Evolutionary conservation across 805 yeast species (phyloP).

Genomic region (Maudiozyma saulgeensis): DNA sequence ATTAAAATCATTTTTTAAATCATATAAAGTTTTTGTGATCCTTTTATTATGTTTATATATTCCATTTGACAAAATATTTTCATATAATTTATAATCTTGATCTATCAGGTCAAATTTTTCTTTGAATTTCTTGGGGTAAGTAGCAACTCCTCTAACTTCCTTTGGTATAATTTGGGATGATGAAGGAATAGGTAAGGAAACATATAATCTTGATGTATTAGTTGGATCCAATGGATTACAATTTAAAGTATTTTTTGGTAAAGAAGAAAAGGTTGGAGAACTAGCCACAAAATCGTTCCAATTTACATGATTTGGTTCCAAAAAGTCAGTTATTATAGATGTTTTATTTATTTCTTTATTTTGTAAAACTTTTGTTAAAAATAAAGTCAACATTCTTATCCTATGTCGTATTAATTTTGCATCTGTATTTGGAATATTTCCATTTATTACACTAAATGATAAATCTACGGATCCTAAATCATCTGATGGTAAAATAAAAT

Average conservation of each 20-base stretch:
- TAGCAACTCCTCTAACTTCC: neutral
- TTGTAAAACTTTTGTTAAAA: slow-evolving; percentile 23
- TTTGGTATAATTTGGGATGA: slow-evolving; percentile 17
- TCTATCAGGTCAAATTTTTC: slow-evolving; percentile 22
- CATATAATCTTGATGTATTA: slow-evolving; percentile 27
- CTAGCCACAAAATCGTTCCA: slow-evolving; percentile 29
- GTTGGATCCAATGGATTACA: slow-evolving; percentile 31
- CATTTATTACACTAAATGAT: slow-evolving; percentile 25
- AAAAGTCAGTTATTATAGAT: slow-evolving; percentile 25
- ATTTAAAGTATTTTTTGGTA: slow-evolving; percentile 26
- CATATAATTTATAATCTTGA: slow-evolving; percentile 23
- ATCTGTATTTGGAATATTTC: slow-evolving; percentile 22
- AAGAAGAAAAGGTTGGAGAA: slow-evolving; percentile 26
- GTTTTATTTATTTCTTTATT: slow-evolving; percentile 24
- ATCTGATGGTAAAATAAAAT: slow-evolving; percentile 24
- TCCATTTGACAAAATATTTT: slow-evolving; percentile 18
- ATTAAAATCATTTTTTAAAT: slow-evolving; percentile 17
- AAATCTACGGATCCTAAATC: slow-evolving; percentile 25
- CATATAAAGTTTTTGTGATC: slow-evolving; percentile 20
- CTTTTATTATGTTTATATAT: slow-evolving; percentile 23
- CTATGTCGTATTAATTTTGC: slow-evolving; percentile 30
- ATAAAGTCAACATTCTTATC: slow-evolving; percentile 27
- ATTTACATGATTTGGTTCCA: slow-evolving; percentile 26
- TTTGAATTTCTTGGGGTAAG: neutral
- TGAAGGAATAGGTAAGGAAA: slow-evolving; percentile 25